Base-by-base conservation (phyloP, 176 grass and related monocot species). In the Chrysopogon serrulatus region DNA sequence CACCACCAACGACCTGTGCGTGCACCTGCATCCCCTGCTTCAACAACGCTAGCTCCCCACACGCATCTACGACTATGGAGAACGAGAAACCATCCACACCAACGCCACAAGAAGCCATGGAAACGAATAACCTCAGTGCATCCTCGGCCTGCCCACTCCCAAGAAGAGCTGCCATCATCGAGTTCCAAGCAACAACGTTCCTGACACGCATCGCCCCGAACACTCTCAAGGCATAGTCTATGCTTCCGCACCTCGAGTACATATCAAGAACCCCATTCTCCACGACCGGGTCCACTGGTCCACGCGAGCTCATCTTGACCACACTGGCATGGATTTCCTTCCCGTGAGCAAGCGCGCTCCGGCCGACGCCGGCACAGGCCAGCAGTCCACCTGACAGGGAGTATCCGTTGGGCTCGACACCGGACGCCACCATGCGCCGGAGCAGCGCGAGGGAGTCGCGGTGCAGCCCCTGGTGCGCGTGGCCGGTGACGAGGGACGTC, bases 401-500 rank as follows among this genome's bases (percentile, higher is more conserved):
- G 82, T 88, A 85, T 60, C 78, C 71, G 0, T 90, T 92, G 30
- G 91, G 87, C n/a, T 43, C 15, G 4, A 81, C 62, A 32, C 77
- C 77, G 0, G 76, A 78, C 0, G 4, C 49, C 1, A 73, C 76
- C 91, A 92, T 90, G 39, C 72, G 40, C 31, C 72, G 30, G 12
- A 92, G 61, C 7, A 90, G 71, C 16, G 57, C 33, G 10, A 92
- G 44, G 1, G 84, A 54, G 2, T 90, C 53, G 0, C 23, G 19
- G 39, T 68, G 76, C 1, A 79, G 36, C 4, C 91, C 80, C 37
- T 87, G 87, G 37, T 84, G 87, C 15, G 87, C 71, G 71, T 90
- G 84, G 71, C 91, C 91, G 13, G 85, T 81, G 65, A 92, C 24
- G 77, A 92, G 85, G 31, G 91, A 85, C 77, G 87, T 92, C 91